phyloP scores from a whole-genome alignment of 257 asterid genomes.

The Ehretia macrophylla region DNA sequence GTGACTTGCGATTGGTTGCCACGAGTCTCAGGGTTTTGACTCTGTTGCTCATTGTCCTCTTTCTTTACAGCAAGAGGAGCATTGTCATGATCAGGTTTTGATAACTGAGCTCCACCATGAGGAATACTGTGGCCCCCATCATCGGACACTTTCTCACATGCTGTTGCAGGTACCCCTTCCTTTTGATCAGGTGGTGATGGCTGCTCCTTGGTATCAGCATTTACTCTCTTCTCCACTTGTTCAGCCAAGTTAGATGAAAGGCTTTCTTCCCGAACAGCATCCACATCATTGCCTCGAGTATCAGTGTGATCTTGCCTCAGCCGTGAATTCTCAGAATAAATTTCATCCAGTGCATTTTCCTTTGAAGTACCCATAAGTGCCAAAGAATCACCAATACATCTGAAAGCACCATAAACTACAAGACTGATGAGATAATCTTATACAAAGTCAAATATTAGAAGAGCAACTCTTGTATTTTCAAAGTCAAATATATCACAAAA shows the following conservation, averaged over 20 bases:
- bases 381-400: not conserved
- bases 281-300: not conserved
- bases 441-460: not conserved
- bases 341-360: constrained; percentile 27
- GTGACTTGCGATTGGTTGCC: not conserved
- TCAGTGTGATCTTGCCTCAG: constrained; percentile 1
- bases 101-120: not conserved
- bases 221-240: constrained; percentile 14
- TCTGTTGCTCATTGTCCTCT: not conserved
- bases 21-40: not conserved
- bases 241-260: not conserved
- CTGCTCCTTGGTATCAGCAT: constrained; percentile 7
- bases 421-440: not conserved
- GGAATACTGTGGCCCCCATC: constrained; percentile 4
- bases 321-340: constrained; percentile 27
- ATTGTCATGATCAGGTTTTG: not conserved
- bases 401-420: not conserved
- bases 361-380: constrained; percentile 24
- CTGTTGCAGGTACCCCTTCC: constrained; percentile 14
- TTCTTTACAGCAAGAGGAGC: not conserved
- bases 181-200: constrained; percentile 17
- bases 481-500: too few species aligned
- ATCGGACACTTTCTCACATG: constrained; percentile 18
- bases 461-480: not conserved
- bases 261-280: not conserved